These are phyloP conservation scores for Hylodesmum podocarpum DNA, from an alignment of 306 rosid species.

Conservation along the genomic window DNA sequence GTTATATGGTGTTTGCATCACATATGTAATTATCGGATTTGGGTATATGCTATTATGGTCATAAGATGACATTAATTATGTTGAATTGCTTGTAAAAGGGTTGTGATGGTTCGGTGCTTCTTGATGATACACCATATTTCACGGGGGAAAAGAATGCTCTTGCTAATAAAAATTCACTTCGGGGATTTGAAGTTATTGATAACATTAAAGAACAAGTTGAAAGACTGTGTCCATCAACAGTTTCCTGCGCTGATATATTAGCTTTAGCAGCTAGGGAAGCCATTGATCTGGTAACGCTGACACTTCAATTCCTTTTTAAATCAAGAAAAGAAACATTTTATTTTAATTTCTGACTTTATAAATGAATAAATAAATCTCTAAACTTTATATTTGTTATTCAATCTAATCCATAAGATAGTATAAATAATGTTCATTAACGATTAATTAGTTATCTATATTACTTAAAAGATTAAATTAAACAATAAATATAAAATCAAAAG, in stretches of 20 bases:
- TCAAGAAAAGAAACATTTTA: too few relatives aligned
- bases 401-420: too few relatives aligned
- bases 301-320: too few relatives aligned
- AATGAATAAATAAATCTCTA: too few relatives aligned
- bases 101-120: conserved; percentile 75
- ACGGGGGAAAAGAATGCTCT: conserved; percentile 57
- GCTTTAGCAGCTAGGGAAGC: conserved; percentile 74
- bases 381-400: too few relatives aligned
- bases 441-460: too few relatives aligned
- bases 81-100: conserved; percentile 28
- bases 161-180: conserved; percentile 55
- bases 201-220: conserved; percentile 56
- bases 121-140: conserved; percentile 51
- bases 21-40: not conserved
- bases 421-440: too few relatives aligned
- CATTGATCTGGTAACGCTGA: conserved; percentile 39
- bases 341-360: too few relatives aligned
- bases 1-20: not conserved
- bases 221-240: conserved; percentile 54
- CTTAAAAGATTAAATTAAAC: too few relatives aligned
- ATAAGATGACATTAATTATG: not conserved
- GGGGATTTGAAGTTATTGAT: conserved; percentile 72
- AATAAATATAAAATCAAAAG: too few relatives aligned
- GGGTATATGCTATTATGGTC: not conserved
- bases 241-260: conserved; percentile 68